phyloP scores from a whole-genome alignment of 2,329 filamentous ascomycete species.

The Tolypocladium cylindrosporum region DNA sequence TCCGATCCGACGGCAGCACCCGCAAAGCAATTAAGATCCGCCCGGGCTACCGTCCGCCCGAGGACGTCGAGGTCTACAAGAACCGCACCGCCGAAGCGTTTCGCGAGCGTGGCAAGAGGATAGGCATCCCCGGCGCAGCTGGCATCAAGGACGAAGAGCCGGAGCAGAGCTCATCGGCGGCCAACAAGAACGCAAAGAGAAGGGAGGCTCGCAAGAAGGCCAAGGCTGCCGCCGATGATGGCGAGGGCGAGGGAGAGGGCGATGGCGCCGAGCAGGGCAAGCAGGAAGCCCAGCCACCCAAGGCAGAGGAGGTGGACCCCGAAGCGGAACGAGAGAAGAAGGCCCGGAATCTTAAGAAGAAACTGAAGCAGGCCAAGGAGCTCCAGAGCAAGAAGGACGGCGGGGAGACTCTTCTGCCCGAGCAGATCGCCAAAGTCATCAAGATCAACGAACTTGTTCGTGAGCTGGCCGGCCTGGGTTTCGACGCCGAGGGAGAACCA shows the following conservation, averaged over 20 bases:
- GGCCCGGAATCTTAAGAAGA: conserved; percentile 84
- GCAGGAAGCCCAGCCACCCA: conserved; percentile 13
- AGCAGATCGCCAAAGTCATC: conserved; percentile 96
- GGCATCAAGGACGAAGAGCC: conserved; percentile 40
- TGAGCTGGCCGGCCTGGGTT: conserved; percentile 76
- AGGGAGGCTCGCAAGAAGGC: conserved; percentile 46
- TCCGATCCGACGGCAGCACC: conserved; percentile 80
- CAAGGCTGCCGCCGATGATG: conserved; percentile 47
- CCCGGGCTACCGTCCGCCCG: conserved; percentile 85
- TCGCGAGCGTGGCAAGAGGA: conserved; percentile 59
- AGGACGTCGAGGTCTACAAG: conserved; percentile 94
- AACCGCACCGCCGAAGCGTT: conserved; percentile 81
- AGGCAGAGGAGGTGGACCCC: conserved; percentile 44
- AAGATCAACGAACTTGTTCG: conserved; percentile 91
- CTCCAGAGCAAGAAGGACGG: conserved; percentile 84
- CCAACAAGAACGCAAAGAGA: conserved; percentile 81
- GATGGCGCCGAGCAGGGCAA: conserved; percentile 8
- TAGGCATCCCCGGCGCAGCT: conserved; percentile 62
- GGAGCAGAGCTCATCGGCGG: conserved; percentile 38
- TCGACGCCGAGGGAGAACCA: conserved; percentile 66
- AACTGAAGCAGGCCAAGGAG: conserved; percentile 85
- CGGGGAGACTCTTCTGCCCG: conserved; percentile 73
- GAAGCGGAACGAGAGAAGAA: conserved; percentile 86
- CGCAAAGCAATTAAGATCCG: conserved; percentile 89
- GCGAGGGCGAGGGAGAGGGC: conserved; percentile 40